Evolutionary conservation across 352 stramenopile genomes (phyloP), one percentile per base, ranked within the genome.

Genomic region (Phytopythium aichiense): DNA sequence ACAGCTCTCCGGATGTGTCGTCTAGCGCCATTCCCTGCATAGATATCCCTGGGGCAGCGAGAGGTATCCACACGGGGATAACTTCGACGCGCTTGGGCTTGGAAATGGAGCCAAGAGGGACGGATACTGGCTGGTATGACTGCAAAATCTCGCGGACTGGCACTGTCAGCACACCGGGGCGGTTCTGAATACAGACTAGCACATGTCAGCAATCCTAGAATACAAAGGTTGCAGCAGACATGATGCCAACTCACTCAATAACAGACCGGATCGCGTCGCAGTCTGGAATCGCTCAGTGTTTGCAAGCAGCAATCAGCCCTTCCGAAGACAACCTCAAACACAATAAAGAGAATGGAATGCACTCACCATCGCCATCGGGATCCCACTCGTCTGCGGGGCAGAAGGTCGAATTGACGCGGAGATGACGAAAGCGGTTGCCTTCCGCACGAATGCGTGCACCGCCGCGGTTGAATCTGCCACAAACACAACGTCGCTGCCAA

Each of bases 1-100:
- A 92, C 40, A 92, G 60, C 31, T 92, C 81, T n/a, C 60, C 73
- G 2, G 79, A 74, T 0, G 61, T 71, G 46, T 87, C 74, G 60
- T 92, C 83, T 8, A 88, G 66, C 12, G 71, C 71, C 30, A 89
- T 42, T 20, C 67, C 55, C 1, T 51, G 23, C 22, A 53, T 4
- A 7, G 12, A 30, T 37, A 60, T 42, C 18, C 25, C 55, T 18
- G 37, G 20, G 0, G 55, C 23, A 2, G 55, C 55, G 28, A 60
- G 38, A 7, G 55, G 28, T 11, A 51, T 25, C 55, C 55, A 60
- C 65, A 35, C 61, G 4, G 33, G 33, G 8, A 0, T 15, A 15
- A 49, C 8, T 12, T 49, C 22, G 2, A n/a, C 15, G 22, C n/a
- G 18, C 23, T 63, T 48, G 64, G 59, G 4, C 46, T 54, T 23